These are phyloP conservation scores for Hortiboletus campestris DNA, from an alignment of 768 basidiomycete species.

Conservation along the genomic window DNA sequence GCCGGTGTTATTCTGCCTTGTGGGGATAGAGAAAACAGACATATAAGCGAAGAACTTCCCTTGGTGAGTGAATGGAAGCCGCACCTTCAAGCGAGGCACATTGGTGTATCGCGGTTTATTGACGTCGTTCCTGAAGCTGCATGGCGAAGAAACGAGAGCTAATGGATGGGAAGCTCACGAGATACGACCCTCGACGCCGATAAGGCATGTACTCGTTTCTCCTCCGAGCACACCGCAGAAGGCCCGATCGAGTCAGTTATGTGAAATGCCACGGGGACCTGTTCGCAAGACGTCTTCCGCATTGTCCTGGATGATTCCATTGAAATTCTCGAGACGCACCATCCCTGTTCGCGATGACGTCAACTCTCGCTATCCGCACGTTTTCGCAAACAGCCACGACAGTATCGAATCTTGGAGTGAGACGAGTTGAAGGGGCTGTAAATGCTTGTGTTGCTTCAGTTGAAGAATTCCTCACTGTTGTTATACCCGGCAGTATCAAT, in stretches of 20 bases:
- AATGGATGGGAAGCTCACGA: neutral
- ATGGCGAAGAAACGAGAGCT: neutral
- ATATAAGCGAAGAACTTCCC: neutral
- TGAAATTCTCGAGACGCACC: constrained; percentile 10
- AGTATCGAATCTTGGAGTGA: constrained; percentile 40
- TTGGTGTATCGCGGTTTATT: neutral
- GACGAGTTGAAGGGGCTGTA: neutral
- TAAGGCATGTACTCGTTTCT: constrained; percentile 14
- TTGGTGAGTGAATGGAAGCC: constrained; percentile 18
- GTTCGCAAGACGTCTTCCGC: constrained; percentile 20
- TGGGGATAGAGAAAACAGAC: constrained; percentile 19
- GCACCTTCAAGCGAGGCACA: constrained; percentile 1
- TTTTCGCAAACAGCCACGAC: constrained; percentile 23
- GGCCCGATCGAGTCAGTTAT: constrained; percentile 16
- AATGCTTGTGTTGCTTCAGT: constrained; percentile 1
- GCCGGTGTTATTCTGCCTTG: constrained; percentile 2
- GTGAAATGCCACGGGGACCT: constrained; percentile 4
- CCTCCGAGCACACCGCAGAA: constrained; percentile 30
- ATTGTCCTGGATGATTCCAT: constrained; percentile 30
- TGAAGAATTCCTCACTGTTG: constrained; percentile 7
- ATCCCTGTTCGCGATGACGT: constrained; percentile 1
- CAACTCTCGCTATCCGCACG: constrained; percentile 4
- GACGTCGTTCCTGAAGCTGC: constrained; percentile 11
- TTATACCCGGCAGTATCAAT: constrained; percentile 7
- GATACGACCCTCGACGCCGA: constrained; percentile 20